Evolutionary conservation across 2,329 filamentous ascomycete species (phyloP).

Genomic region (Exophiala sp.): DNA sequence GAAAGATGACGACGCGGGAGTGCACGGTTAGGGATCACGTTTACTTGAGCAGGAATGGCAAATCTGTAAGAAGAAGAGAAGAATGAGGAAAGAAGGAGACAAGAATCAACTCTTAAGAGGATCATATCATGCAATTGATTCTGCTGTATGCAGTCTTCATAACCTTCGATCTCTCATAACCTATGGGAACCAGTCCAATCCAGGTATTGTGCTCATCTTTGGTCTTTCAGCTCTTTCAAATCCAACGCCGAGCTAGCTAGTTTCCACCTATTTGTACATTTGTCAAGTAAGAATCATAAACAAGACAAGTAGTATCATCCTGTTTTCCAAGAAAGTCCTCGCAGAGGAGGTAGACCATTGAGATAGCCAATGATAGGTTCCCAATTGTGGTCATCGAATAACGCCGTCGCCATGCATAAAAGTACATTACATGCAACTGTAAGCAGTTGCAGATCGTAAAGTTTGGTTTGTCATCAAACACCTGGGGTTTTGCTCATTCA

Average conservation of each 20-base stretch:
- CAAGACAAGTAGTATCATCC: not conserved
- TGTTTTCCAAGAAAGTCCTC: constrained; percentile 1
- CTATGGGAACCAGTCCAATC: constrained; percentile 16
- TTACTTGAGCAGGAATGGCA: too few species aligned
- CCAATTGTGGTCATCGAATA: not conserved
- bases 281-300: not conserved
- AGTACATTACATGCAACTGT: not conserved
- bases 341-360: not conserved
- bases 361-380: not conserved
- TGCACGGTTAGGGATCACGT: too few species aligned
- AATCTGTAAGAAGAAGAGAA: too few species aligned
- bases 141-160: too few species aligned
- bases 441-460: constrained; percentile 7
- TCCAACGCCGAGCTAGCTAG: not conserved
- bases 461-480: constrained; percentile 7
- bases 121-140: too few species aligned
- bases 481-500: constrained; percentile 11
- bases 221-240: not conserved
- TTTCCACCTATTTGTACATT: not conserved
- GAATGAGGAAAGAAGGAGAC: too few species aligned
- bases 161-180: not conserved
- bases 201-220: not conserved
- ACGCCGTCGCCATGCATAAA: constrained; percentile 24
- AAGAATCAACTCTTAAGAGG: too few species aligned
- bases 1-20: too few species aligned